phyloP scores from a whole-genome alignment of 2,329 filamentous ascomycete species.

The Drechslera avenae region DNA sequence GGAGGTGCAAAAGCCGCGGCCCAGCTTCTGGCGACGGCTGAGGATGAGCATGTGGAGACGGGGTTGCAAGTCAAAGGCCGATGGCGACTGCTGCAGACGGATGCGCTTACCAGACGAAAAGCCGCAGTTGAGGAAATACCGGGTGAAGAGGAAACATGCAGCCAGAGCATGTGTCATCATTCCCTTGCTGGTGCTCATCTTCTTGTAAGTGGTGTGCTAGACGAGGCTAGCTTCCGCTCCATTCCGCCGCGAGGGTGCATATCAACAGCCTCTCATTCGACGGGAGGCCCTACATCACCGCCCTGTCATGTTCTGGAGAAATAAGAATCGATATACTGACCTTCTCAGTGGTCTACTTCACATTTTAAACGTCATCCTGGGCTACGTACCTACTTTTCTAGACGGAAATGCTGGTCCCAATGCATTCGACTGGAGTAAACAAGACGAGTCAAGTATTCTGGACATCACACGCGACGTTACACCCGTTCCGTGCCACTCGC shows the following conservation, averaged over 20 bases:
- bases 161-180: constrained; percentile 25
- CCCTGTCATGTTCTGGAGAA: constrained; percentile 2
- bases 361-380: constrained; percentile 47
- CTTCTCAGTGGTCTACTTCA: constrained; percentile 50
- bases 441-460: constrained; percentile 48
- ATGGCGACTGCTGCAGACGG: constrained; percentile 17
- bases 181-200: constrained; percentile 30
- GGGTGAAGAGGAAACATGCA: constrained; percentile 28
- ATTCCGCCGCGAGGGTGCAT: constrained; percentile 11
- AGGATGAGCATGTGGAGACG: constrained; percentile 38
- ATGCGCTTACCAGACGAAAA: constrained; percentile 27
- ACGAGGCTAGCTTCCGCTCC: constrained; percentile 16
- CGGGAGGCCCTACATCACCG: background rate
- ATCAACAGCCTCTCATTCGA: constrained; percentile 9
- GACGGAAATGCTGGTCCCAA: constrained; percentile 42
- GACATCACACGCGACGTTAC: constrained; percentile 57
- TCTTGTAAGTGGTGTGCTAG: constrained; percentile 39
- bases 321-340: constrained; percentile 17
- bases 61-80: constrained; percentile 18
- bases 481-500: constrained; percentile 60
- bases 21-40: constrained; percentile 34
- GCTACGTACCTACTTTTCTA: constrained; percentile 45
- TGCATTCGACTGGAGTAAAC: constrained; percentile 50
- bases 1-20: constrained; percentile 16
- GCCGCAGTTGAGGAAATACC: constrained; percentile 20